Evolutionary conservation across 2,329 filamentous ascomycete species (phyloP), one percentile per base, ranked within the genome.

Genomic region (Albifimbria verrucaria): DNA sequence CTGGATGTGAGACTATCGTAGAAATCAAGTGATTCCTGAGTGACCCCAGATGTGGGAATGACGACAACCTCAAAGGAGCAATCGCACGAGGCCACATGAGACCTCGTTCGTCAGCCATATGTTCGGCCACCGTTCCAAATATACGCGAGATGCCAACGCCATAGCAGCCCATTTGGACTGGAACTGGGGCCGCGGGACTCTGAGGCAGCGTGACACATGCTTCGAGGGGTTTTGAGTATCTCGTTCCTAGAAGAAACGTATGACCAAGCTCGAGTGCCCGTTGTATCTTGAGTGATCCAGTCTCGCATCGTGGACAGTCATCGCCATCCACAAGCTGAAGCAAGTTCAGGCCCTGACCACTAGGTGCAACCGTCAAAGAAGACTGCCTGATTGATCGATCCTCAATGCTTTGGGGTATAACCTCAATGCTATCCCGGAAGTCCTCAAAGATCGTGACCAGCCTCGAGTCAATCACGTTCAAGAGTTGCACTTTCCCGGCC

Each of bases 121-220:
- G 81, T 57, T 93, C 87, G 1, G 92, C 92, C 1, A 94, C 84
- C 2, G 94, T 91, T 9, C 88, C 92, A 56, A 99, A 87, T 62
- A 99, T 86, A 44, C 94, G 87, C 5, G 92, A 96, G 18, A 99
- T 85, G 2, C 94, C 94, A 56, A 99, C 95, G 1, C 94, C 94
- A 66, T 97, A 91, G 68, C 94, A 99, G 52, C 94, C 94, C 94
- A 99, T 99, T 59, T 96, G 85, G 64, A 96, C 80, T 0, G 85
- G 77, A 0, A 84, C 77, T 3, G 56, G 60, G 24, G 59, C 60
- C 11, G 61, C 61, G 20, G 65, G 62, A 6, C 46, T 57, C 41
- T 59, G 55, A 12, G 71, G 65, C 3, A 71, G 56, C 4, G 75
- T 73, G 2, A 94, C 80, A 1, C 72, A 77, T 1, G 90, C 88